These are phyloP conservation scores for Allomyces macrogynus DNA, from an alignment of 192 early-diverging fungal genomes.

Conservation along the genomic window DNA sequence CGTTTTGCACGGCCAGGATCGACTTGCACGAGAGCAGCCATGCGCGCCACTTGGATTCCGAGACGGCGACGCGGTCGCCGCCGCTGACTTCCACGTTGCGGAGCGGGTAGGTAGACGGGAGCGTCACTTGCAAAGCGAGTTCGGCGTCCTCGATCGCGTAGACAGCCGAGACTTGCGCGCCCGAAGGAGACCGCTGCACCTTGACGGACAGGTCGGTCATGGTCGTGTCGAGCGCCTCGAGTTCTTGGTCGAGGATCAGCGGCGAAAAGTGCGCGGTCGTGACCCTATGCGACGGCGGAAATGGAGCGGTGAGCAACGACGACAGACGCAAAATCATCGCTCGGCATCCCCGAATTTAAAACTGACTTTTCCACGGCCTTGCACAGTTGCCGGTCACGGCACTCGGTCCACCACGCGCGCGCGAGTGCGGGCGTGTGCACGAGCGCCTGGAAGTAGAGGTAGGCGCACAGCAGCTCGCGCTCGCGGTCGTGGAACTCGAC, in stretches of 20 bases:
- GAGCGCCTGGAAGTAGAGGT: neutral
- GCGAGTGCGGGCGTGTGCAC: neutral
- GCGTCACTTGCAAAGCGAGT: neutral
- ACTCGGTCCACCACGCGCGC: neutral
- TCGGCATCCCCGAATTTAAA: too few relatives aligned
- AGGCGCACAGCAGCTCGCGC: neutral
- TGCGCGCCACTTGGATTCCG: slow-evolving; percentile 26
- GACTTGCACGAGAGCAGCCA: slow-evolving; percentile 23
- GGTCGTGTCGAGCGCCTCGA: neutral
- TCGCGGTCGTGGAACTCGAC: too few relatives aligned
- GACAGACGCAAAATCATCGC: too few relatives aligned
- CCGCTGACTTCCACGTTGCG: slow-evolving; percentile 14
- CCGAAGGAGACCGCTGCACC: neutral
- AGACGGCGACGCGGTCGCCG: slow-evolving; percentile 16
- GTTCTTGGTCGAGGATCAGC: neutral
- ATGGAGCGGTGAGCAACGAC: too few relatives aligned
- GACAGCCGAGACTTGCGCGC: neutral
- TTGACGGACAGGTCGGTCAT: neutral
- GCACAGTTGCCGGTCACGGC: neutral
- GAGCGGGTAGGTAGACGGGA: slow-evolving; percentile 22
- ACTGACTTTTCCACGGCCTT: neutral
- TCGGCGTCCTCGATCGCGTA: neutral
- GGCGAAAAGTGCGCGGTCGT: neutral
- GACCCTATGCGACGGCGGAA: too few relatives aligned
- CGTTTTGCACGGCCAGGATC: slow-evolving; percentile 48